Base-by-base conservation (phyloP, 352 stramenopile species). In the Phytophthora foliorum region DNA sequence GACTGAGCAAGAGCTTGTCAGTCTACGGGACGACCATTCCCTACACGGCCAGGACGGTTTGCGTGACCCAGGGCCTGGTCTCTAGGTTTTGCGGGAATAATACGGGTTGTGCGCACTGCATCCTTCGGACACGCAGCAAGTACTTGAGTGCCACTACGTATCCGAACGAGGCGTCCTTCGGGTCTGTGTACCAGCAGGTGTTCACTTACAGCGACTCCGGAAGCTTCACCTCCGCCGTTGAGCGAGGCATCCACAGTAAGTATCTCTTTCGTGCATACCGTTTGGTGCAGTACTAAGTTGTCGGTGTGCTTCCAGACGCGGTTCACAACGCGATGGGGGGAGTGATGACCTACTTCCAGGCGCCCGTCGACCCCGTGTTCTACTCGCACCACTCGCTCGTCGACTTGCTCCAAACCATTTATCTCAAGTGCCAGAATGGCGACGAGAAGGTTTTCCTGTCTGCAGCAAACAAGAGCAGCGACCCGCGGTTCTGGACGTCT, bases 351-450 rank as follows among this genome's bases (percentile, higher is more conserved):
- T 80, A 74, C 17, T 69, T 82, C 17, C 61, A 81, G 51, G 76
- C 81, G 6, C 81, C 83, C 0, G 17, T 75, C 0, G 83, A 88
- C 53, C 83, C 83, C 2, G 34, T 91, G 10, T 89, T 91, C 61
- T 86, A 68, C 42, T 74, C 79, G 2, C 81, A 89, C 21, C 79
- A 89, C 57, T 61, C 72, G 11, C 50, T 71, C 11, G 50, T 89
- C 10, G 83, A 92, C 41, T 39, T 80, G 44, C 69, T 89, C 0
- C 71, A 81, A 27, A 74, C 62, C 13, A 81, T 88, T 63, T 89
- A 87, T 67, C 72, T 87, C 66, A 86, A 86, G 38, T 92, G 84
- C 36, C 75, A 79, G 44, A 57, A 72, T 19, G 77, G 75, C 16
- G 49, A 48, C 36, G 75, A 77, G 19, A 63, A 48, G 0, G 34